Evolutionary conservation across 78 protist genomes (phyloP).

Genomic region (Pigoraptor vietnamica): DNA sequence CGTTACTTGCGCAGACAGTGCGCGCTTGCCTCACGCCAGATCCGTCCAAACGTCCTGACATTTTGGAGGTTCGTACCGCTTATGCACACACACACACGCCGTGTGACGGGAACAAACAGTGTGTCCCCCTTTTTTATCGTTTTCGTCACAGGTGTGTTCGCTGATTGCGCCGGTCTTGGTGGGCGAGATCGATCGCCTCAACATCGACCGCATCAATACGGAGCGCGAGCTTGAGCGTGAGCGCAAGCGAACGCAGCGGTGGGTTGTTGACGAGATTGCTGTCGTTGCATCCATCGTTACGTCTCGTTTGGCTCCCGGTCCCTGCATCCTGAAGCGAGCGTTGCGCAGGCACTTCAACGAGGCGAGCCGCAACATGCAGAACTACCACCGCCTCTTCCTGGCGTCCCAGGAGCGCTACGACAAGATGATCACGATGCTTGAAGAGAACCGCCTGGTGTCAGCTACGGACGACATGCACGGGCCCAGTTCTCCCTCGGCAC

Average conservation of each 20-base stretch:
- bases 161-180: background rate
- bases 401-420: background rate
- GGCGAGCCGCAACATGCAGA: background rate
- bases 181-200: background rate
- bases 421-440: too few relatives aligned
- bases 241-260: background rate
- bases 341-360: background rate
- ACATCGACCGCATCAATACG: background rate
- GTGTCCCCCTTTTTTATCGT: too few relatives aligned
- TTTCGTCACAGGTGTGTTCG: background rate
- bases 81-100: background rate
- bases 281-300: background rate
- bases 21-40: background rate
- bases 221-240: background rate
- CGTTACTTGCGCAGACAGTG: background rate
- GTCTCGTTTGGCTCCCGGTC: too few relatives aligned
- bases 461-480: too few relatives aligned
- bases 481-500: too few relatives aligned
- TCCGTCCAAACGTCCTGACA: background rate
- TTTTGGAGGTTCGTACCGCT: background rate
- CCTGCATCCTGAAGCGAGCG: background rate
- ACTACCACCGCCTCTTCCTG: background rate
- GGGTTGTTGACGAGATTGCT: background rate
- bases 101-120: background rate
- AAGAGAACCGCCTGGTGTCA: too few relatives aligned